Percentiles rank a stretch among this genome's conserved stretches.
Evolutionary conservation across 1,284 basidiomycete genomes (phyloP).

Genomic region (Tremellales sp.): DNA sequence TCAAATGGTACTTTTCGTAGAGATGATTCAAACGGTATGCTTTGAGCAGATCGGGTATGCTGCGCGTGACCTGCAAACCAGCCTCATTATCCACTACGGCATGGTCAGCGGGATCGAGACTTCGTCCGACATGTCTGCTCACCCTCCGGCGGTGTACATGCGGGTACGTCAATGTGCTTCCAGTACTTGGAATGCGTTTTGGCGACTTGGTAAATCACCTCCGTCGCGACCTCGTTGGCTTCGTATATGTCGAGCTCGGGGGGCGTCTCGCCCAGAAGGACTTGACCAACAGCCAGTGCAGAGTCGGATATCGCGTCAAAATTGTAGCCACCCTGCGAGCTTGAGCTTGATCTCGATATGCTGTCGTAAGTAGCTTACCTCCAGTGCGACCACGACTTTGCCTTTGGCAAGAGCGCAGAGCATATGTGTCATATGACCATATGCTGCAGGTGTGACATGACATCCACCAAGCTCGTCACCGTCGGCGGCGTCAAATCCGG

Average conservation of each 20-base stretch:
- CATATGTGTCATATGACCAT: conserved; percentile 98
- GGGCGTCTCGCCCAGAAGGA: conserved; percentile 81
- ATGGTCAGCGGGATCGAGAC: background rate
- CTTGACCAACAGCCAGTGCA: conserved; percentile 75
- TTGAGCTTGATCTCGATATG: background rate
- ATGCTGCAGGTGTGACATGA: conserved; percentile 85
- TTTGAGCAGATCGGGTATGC: conserved; percentile 62
- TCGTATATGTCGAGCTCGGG: conserved; percentile 65
- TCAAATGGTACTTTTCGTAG: conserved; percentile 66
- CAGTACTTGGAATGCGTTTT: conserved; percentile 84
- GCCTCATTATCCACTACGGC: background rate
- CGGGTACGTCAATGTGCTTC: conserved; percentile 74
- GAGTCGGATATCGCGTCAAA: conserved; percentile 83
- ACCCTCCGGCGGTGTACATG: conserved; percentile 65
- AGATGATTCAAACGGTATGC: conserved; percentile 75
- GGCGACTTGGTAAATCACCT: conserved; percentile 82
- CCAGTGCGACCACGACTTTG: conserved; percentile 84
- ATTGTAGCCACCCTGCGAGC: conserved; percentile 84
- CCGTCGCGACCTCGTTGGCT: conserved; percentile 72
- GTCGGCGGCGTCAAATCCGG: conserved; percentile 93
- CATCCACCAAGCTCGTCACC: conserved; percentile 91
- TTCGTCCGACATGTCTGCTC: conserved; percentile 6
- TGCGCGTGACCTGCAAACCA: background rate
- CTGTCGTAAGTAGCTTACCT: conserved; percentile 59
- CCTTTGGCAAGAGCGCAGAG: conserved; percentile 84